Conservation (phyloP, 2,329 filamentous ascomycete genomes). For the Biscogniauxia marginata region DNA sequence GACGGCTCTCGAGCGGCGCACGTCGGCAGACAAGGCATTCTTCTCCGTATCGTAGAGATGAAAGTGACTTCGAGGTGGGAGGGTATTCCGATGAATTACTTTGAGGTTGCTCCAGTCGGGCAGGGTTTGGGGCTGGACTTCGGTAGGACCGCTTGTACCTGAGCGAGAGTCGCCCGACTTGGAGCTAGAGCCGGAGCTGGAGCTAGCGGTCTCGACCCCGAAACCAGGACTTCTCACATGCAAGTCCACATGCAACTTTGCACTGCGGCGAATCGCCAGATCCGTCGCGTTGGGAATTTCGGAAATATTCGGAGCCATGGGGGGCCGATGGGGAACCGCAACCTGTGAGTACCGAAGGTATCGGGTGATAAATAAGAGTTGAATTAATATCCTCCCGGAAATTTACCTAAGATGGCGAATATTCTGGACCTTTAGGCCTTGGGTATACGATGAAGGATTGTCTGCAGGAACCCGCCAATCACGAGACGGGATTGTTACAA, state of each 20-base stretch:
- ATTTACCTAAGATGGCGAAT: too few relatives aligned
- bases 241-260: constrained; percentile 21
- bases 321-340: too few relatives aligned
- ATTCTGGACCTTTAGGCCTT: too few relatives aligned
- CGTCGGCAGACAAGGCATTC: constrained; percentile 46
- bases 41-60: constrained; percentile 49
- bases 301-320: constrained; percentile 6
- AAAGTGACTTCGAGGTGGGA: constrained; percentile 57
- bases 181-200: background rate
- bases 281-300: background rate
- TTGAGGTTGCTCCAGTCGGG: constrained; percentile 63
- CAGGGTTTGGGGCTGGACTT: constrained; percentile 29
- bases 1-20: constrained; percentile 37
- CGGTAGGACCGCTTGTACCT: constrained; percentile 3
- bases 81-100: constrained; percentile 58
- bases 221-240: constrained; percentile 8
- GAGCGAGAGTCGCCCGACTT: too few relatives aligned
- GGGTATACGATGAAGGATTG: background rate
- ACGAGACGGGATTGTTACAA: background rate
- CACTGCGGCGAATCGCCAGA: background rate
- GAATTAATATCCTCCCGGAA: background rate
- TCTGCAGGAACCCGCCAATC: background rate
- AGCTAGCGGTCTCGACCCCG: background rate
- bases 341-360: background rate
- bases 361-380: background rate